Evolutionary conservation across 176 grass and related monocot genomes (phyloP).

Genomic region (Avena eriantha): DNA sequence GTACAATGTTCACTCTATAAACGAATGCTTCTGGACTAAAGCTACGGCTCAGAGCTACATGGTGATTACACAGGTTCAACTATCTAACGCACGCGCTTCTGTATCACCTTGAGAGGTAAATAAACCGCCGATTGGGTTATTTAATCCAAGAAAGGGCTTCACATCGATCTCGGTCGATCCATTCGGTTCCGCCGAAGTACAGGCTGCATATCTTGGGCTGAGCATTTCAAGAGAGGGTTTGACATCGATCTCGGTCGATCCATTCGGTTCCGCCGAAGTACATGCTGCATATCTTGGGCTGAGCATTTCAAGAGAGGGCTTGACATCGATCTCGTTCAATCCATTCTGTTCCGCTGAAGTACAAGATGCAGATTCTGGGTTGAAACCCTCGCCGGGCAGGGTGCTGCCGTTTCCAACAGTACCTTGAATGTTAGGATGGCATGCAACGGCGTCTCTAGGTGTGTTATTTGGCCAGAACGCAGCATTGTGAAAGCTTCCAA

Average conservation of each 20-base stretch:
- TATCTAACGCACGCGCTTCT: neutral
- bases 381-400: neutral
- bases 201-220: slow-evolving; percentile 18
- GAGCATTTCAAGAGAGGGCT: neutral
- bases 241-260: slow-evolving; percentile 28
- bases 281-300: slow-evolving; percentile 17
- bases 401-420: neutral
- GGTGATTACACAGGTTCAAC: neutral
- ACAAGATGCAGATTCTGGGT: slow-evolving; percentile 1
- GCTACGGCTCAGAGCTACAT: slow-evolving; percentile 20
- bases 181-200: neutral
- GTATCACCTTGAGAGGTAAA: slow-evolving; percentile 27
- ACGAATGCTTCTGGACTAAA: slow-evolving; percentile 24
- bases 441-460: neutral
- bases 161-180: slow-evolving; percentile 14
- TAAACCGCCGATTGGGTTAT: neutral
- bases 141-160: neutral
- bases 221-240: neutral
- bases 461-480: slow-evolving; percentile 22
- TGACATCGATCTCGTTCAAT: slow-evolving; percentile 33
- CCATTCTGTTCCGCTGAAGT: neutral
- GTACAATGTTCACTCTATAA: slow-evolving; percentile 23
- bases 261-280: slow-evolving; percentile 2
- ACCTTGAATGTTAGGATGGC: neutral
- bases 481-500: slow-evolving; percentile 49